These are phyloP conservation scores for Crassisporium funariophilum DNA, from an alignment of 768 basidiomycete species.

Conservation along the genomic window DNA sequence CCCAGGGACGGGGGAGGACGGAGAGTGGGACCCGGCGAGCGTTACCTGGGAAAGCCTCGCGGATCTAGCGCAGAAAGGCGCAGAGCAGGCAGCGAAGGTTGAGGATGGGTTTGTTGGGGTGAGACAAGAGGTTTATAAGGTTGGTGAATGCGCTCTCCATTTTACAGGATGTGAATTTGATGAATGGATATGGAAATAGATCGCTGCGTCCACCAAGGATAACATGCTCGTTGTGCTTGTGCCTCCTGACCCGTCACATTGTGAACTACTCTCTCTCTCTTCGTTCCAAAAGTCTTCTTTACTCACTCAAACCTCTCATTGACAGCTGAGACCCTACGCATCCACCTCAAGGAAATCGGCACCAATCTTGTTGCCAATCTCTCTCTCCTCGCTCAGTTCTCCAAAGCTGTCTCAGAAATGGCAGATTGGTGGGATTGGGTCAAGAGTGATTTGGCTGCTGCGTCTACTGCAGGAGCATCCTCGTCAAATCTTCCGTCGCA, in stretches of 20 bases:
- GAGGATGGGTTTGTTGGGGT: constrained; percentile 31
- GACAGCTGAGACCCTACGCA: constrained; percentile 33
- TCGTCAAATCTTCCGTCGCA: not conserved
- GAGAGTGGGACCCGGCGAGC: constrained; percentile 18
- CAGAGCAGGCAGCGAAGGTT: constrained; percentile 27
- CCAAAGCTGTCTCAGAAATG: constrained; percentile 26
- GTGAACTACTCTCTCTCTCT: constrained; percentile 22
- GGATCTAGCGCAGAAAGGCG: constrained; percentile 28
- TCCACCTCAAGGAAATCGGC: constrained; percentile 38
- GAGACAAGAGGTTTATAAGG: constrained; percentile 41
- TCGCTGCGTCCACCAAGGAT: constrained; percentile 41
- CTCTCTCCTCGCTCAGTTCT: constrained; percentile 35
- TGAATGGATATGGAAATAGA: constrained; percentile 24
- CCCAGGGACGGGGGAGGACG: not conserved
- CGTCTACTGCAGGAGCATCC: constrained; percentile 5
- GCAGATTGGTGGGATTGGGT: constrained; percentile 36
- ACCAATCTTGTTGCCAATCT: constrained; percentile 41
- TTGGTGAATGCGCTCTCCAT: constrained; percentile 8
- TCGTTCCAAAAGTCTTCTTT: not conserved
- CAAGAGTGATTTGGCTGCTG: constrained; percentile 28
- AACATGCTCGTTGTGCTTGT: constrained; percentile 31
- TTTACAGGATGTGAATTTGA: not conserved
- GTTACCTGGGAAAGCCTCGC: constrained; percentile 21
- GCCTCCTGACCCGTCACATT: constrained; percentile 36
- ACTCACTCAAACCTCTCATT: constrained; percentile 2